Base-by-base conservation (phyloP, 805 yeast species). In the Candida xyloterini region DNA sequence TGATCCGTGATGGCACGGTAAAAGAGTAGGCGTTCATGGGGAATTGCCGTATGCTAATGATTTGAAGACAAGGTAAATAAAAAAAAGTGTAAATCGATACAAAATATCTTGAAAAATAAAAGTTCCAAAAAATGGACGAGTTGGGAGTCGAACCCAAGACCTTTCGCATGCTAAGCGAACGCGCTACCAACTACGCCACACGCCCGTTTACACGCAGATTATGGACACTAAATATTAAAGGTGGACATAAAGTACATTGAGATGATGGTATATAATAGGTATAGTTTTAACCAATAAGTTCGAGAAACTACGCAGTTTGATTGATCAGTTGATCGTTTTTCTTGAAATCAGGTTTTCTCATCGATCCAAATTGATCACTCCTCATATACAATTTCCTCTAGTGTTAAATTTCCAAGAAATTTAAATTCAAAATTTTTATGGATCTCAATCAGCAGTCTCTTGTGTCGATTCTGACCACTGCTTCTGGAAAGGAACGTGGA, bases 161-260 rank as follows among this genome's bases (percentile, higher is more conserved):
- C 83, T 78, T 76, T 76, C 80, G 76, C 83, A 77, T 77, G 82
- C 82, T 76, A 78, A 76, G 83, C 76, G 79, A 75, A 75, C 81
- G 81, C 82, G 82, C 82, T 77, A 76, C 82, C 81, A 75, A 78
- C 82, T 77, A 73, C 83, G 81, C 81, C 82, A 77, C 81, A 78
- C 79, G 82, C 84, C 83, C 83, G 20, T 28, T 28, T 22, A 15
- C 30, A 27, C 30, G 15, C 10, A 27, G 10, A 27, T 5, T 23
- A 23, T 23, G 25, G 25, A 9, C n/a, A 5, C n/a, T 10, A 10
- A 21, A 21, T 21, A 21, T 7, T 21, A 21, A 21, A 9, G 9
- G 23, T 7, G 7, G 9, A 9, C 9, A 21, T 21, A n/a, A n/a
- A n/a, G n/a, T n/a, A n/a, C n/a, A n/a, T n/a, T n/a, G n/a, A n/a